Conservation (phyloP, 805 yeast species). For the Hanseniaspora valbyensis region DNA sequence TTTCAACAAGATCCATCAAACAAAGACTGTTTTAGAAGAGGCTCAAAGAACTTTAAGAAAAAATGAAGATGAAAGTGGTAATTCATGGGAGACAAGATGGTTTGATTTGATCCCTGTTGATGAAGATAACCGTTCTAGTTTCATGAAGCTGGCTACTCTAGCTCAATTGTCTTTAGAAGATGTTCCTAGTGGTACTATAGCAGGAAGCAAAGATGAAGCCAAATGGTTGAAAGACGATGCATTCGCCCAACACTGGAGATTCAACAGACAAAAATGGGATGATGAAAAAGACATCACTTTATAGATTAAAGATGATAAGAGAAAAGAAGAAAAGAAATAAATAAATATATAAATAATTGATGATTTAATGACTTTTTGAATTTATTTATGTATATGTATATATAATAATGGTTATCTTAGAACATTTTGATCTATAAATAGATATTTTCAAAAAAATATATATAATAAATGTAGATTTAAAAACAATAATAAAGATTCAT, state of each 20-base stretch:
- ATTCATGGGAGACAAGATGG: conserved; percentile 73
- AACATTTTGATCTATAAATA: too few species aligned
- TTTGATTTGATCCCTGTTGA: conserved; percentile 44
- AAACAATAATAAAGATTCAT: too few species aligned
- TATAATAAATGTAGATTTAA: too few species aligned
- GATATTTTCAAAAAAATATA: too few species aligned
- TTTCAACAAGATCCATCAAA: conserved; percentile 60
- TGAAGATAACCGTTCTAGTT: conserved; percentile 25
- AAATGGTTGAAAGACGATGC: conserved; percentile 27
- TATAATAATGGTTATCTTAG: too few species aligned
- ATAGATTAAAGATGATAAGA: background rate
- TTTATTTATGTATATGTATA: too few species aligned
- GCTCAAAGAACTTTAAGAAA: conserved; percentile 73
- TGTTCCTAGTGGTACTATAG: conserved; percentile 55
- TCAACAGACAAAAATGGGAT: conserved; percentile 43
- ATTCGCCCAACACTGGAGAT: conserved; percentile 58
- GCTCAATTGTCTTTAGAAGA: conserved; percentile 51
- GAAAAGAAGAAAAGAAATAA: too few species aligned
- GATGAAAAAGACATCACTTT: conserved; percentile 45
- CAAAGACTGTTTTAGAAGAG: conserved; percentile 71
- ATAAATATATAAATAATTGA: too few species aligned
- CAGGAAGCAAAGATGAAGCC: conserved; percentile 45
- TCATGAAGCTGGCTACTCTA: conserved; percentile 34
- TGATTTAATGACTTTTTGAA: too few species aligned
- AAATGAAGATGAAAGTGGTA: conserved; percentile 54